Evolutionary conservation across 768 basidiomycete genomes (phyloP).

Genomic region (Lenzites betulinus): DNA sequence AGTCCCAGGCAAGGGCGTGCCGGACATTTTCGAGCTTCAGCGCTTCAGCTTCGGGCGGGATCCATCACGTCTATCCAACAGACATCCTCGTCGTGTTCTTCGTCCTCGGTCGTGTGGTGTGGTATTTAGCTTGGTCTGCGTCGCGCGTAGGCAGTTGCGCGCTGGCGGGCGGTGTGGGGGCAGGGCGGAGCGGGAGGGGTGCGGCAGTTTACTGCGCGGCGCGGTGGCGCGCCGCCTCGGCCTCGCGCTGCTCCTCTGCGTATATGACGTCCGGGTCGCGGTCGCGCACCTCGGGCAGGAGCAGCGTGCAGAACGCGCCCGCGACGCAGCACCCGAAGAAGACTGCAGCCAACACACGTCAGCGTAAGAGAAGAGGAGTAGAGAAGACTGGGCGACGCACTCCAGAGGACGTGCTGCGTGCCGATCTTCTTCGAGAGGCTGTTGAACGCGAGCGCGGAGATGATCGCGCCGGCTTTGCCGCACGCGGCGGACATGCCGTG

Average conservation of each 20-base stretch:
- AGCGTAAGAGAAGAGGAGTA: not conserved
- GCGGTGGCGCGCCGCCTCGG: not conserved
- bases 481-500: slow-evolving; percentile 75
- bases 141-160: too few relatives aligned
- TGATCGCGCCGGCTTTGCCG: slow-evolving; percentile 78
- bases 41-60: too few relatives aligned
- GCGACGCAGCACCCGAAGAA: slow-evolving; percentile 65
- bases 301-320: slow-evolving; percentile 52
- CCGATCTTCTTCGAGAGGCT: slow-evolving; percentile 60
- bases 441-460: slow-evolving; percentile 75
- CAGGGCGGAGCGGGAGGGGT: not conserved
- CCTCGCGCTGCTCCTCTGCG: slow-evolving; percentile 38
- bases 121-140: too few relatives aligned
- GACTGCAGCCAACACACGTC: slow-evolving; percentile 39
- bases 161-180: not conserved
- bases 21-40: slow-evolving; percentile 2
- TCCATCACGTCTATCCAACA: slow-evolving; percentile 2
- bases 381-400: slow-evolving; percentile 42
- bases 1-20: too few relatives aligned
- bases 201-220: not conserved
- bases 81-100: not conserved
- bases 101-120: too few relatives aligned
- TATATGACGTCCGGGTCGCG: slow-evolving; percentile 53
- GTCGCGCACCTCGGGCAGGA: slow-evolving; percentile 53
- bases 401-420: slow-evolving; percentile 69